Percentiles rank a stretch among this genome's conserved stretches.
Evolutionary conservation across 1,284 basidiomycete genomes (phyloP).

Genomic region (Apiotrichum brassicae): DNA sequence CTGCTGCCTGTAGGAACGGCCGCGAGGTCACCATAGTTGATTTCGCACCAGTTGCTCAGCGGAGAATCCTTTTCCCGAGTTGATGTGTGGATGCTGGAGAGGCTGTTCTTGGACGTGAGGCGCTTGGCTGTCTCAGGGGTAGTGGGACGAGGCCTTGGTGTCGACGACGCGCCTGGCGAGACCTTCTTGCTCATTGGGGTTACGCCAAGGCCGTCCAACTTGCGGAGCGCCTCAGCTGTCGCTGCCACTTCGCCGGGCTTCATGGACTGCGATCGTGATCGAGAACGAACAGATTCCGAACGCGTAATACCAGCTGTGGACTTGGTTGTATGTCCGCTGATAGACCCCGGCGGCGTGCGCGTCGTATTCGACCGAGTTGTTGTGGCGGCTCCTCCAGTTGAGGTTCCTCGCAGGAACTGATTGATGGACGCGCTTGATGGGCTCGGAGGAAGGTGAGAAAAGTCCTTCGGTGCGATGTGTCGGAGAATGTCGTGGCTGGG

Average conservation of each 20-base stretch:
- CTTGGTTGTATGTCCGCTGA: slow-evolving; percentile 26
- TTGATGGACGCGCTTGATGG: slow-evolving; percentile 77
- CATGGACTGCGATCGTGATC: slow-evolving; percentile 11
- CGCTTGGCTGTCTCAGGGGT: slow-evolving; percentile 52
- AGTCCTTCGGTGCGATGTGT: slow-evolving; percentile 55
- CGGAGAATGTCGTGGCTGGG: slow-evolving; percentile 48
- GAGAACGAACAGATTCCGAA: slow-evolving; percentile 16
- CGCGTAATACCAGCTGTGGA: background rate
- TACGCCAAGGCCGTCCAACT: slow-evolving; percentile 80
- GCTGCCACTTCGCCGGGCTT: slow-evolving; percentile 57
- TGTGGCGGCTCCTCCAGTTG: slow-evolving; percentile 30
- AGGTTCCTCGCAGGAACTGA: slow-evolving; percentile 63
- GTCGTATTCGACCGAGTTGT: slow-evolving; percentile 28
- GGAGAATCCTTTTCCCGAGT: slow-evolving; percentile 23
- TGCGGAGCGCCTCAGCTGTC: slow-evolving; percentile 84
- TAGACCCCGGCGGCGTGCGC: slow-evolving; percentile 23
- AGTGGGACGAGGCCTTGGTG: slow-evolving; percentile 53
- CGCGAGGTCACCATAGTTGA: slow-evolving; percentile 4
- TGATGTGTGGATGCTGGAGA: slow-evolving; percentile 8
- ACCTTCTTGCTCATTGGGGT: slow-evolving; percentile 53
- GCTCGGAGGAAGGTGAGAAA: slow-evolving; percentile 79
- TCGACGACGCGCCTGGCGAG: slow-evolving; percentile 35
- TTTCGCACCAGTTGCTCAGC: slow-evolving; percentile 32
- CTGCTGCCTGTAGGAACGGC: background rate
- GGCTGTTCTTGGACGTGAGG: slow-evolving; percentile 6